Evolutionary conservation across 106 monocot species (phyloP), one percentile per base, ranked within the genome.

Genomic region (Acanthochlamys bracteata): DNA sequence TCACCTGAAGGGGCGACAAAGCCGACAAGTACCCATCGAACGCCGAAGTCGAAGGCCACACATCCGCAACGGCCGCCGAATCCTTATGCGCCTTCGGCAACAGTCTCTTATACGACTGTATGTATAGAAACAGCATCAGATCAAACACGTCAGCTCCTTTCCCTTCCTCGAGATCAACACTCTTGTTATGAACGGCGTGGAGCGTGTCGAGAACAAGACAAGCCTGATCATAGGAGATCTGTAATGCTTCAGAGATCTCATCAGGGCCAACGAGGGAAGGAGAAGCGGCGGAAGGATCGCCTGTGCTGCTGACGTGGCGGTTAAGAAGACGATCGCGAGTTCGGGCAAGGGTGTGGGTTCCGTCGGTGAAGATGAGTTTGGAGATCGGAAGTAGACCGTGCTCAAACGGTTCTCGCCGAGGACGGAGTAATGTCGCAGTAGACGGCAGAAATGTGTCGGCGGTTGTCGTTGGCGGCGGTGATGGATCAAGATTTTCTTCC

Each of bases 351-450:
- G 85, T 83, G 58, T 66, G 70, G 70, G 74, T 73, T 39, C 84
- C 92, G 61, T 96, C 90, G 58, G 85, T 25, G 71, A 83, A 83
- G 55, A 88, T 78, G 69, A 96, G 82, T 74, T 91, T 96, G 19
- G 96, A 83, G 59, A 98, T 79, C n/a, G 96, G 85, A 65, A 98
- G 84, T 60, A 98, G 96, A 9, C 96, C 96, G 67, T 98, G 76
- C 80, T 98, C 96, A 66, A 98, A 98, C 0, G 75, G 73, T 73
- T 91, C 91, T 13, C 96, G 72, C 25, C 91, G 88, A 4, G 96
- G 88, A n/a, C 78, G 85, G 66, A 95, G 66, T 43, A 84, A 1
- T n/a, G 20, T 0, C 21, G 43, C 25, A 0, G 55, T 58, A 4
- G 25, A 40, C 27, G 53, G 56, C 11, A 22, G 49, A 12, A 9